A percentile compares a stretch with the other conserved stretches of the same genome.
These are phyloP conservation scores for Zygoascus tannicola DNA, from an alignment of 805 yeast genomes.

Conservation along the genomic window DNA sequence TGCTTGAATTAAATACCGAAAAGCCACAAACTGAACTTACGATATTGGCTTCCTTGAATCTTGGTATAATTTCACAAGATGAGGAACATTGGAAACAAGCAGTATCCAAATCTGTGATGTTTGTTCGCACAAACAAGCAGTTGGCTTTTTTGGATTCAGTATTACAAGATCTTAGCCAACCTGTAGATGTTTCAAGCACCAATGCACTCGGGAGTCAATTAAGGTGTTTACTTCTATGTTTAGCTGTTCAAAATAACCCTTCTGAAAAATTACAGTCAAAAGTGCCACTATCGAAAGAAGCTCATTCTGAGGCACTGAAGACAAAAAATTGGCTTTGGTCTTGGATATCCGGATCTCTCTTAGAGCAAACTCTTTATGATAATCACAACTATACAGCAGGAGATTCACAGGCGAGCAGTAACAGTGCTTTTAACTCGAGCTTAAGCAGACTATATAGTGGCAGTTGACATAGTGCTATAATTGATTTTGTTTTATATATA, in stretches of 20 bases:
- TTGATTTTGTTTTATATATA: no score
- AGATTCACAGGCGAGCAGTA: background rate
- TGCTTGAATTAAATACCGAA: background rate
- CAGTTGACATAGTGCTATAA: no score
- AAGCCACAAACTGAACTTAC: background rate
- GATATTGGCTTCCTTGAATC: background rate
- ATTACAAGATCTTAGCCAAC: background rate
- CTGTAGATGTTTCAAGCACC: background rate
- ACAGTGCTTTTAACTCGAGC: background rate
- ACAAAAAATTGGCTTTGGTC: conserved; percentile 4
- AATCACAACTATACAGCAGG: background rate
- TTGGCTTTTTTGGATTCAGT: background rate
- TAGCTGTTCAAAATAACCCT: background rate
- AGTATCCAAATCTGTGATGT: background rate
- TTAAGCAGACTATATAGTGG: background rate
- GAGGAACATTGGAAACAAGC: background rate
- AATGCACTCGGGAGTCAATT: background rate
- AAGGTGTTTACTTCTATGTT: background rate
- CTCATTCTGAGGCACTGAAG: conserved; percentile 2
- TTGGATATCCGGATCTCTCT: conserved; percentile 2
- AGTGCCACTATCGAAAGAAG: conserved; percentile 1
- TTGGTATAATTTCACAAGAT: background rate
- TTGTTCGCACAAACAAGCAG: background rate
- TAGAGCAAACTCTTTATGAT: background rate
- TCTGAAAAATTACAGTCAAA: background rate